phyloP scores from a whole-genome alignment of 805 yeast species.

The Wickerhamomyces subpelliculosus region DNA sequence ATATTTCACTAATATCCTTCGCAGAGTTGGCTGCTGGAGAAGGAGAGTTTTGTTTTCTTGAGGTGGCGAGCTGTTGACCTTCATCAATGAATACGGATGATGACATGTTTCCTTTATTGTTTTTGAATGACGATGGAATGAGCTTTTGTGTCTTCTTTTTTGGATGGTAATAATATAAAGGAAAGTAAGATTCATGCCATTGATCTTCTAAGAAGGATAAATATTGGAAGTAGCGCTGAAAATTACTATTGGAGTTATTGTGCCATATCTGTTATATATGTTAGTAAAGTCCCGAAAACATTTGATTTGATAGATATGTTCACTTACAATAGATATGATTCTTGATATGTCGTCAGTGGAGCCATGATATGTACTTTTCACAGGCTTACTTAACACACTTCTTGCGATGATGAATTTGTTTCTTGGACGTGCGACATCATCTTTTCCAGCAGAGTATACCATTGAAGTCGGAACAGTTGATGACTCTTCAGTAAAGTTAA shows the following conservation, averaged over 20 bases:
- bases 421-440: constrained; percentile 1
- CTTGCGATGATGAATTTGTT: constrained; percentile 4
- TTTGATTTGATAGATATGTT: neutral
- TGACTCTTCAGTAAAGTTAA: neutral
- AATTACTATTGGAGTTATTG: neutral
- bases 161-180: neutral
- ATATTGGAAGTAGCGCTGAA: neutral
- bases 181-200: neutral
- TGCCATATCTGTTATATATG: neutral
- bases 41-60: neutral
- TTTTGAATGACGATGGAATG: neutral
- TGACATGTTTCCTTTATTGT: neutral
- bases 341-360: neutral
- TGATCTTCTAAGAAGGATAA: neutral
- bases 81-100: neutral
- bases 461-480: neutral
- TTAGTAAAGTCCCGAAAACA: neutral
- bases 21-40: neutral
- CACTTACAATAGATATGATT: constrained; percentile 1
- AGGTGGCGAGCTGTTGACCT: neutral
- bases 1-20: neutral
- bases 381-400: neutral
- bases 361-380: neutral
- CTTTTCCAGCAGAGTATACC: neutral
- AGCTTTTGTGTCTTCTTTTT: neutral